phyloP scores from a whole-genome alignment of 805 yeast genomes.

The Huiozyma sinensis region DNA sequence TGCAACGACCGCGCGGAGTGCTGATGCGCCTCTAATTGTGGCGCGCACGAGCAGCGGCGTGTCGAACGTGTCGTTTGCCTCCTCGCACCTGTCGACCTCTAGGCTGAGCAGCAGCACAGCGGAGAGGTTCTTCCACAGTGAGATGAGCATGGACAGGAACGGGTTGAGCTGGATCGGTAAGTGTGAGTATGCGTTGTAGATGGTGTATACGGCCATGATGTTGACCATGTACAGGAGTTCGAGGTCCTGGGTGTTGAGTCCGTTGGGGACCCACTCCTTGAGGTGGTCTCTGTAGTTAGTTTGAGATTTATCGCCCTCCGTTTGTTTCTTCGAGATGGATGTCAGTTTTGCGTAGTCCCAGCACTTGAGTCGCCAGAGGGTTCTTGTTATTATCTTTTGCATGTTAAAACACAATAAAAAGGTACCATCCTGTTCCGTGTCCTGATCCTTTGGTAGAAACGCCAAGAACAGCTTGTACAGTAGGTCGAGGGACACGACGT shows the following conservation, averaged over 20 bases:
- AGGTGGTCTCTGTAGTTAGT: constrained; percentile 23
- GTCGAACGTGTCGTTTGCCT: constrained; percentile 25
- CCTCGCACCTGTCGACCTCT: constrained; percentile 48
- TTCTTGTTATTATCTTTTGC: constrained; percentile 19
- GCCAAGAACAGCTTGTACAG: constrained; percentile 43
- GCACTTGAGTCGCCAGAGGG: constrained; percentile 18
- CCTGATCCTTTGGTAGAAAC: constrained; percentile 18
- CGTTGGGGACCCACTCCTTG: constrained; percentile 28
- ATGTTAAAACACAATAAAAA: constrained; percentile 21
- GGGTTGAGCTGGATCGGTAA: constrained; percentile 42
- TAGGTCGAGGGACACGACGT: constrained; percentile 45
- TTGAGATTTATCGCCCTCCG: constrained; percentile 7
- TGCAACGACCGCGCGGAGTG: constrained; percentile 52
- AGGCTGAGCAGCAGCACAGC: constrained; percentile 47
- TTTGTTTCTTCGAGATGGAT: constrained; percentile 4
- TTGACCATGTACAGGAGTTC: constrained; percentile 37
- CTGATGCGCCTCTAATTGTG: constrained; percentile 50
- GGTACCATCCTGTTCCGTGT: constrained; percentile 13
- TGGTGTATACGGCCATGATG: constrained; percentile 33
- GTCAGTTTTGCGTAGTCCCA: constrained; percentile 16
- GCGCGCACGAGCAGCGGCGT: constrained; percentile 40
- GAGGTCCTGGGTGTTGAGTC: constrained; percentile 31
- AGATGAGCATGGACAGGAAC: constrained; percentile 44
- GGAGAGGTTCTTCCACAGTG: constrained; percentile 59
- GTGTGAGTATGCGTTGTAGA: constrained; percentile 34